A percentile compares a stretch with the other conserved stretches of the same genome.
Evolutionary conservation across 2,329 filamentous ascomycete species (phyloP).

Genomic region (Claviceps sp.): DNA sequence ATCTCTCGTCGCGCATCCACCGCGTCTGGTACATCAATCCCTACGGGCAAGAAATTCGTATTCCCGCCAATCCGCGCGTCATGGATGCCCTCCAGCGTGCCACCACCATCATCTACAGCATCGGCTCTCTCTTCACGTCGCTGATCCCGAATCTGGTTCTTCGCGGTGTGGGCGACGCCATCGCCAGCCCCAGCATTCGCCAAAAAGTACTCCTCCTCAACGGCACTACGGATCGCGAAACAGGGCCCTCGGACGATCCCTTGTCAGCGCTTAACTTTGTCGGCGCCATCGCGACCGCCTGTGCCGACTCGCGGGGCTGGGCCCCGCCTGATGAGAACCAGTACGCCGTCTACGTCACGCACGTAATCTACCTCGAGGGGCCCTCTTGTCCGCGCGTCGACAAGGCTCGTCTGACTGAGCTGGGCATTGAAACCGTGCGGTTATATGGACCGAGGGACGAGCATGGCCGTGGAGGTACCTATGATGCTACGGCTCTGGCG

Average conservation of each 20-base stretch:
- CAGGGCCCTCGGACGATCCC: constrained; percentile 50
- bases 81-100: constrained; percentile 52
- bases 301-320: constrained; percentile 49
- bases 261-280: constrained; percentile 75
- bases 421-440: constrained; percentile 67
- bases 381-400: constrained; percentile 59
- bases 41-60: constrained; percentile 90
- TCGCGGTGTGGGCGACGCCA: constrained; percentile 53
- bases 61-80: constrained; percentile 70
- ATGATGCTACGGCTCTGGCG: constrained; percentile 62
- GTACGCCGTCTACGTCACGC: constrained; percentile 62
- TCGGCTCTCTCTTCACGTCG: constrained; percentile 87
- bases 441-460: constrained; percentile 56
- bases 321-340: constrained; percentile 26
- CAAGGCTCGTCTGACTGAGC: constrained; percentile 41
- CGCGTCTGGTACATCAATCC: constrained; percentile 96
- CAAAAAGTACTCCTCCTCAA: constrained; percentile 80
- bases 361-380: constrained; percentile 68
- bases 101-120: constrained; percentile 71
- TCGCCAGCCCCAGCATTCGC: constrained; percentile 28
- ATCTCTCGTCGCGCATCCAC: constrained; percentile 63
- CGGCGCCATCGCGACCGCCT: constrained; percentile 62
- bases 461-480: constrained; percentile 36
- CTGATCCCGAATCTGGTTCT: constrained; percentile 74
- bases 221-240: constrained; percentile 73